phyloP scores from a whole-genome alignment of 2,329 filamentous ascomycete species.

The Colletotrichum liriopes region DNA sequence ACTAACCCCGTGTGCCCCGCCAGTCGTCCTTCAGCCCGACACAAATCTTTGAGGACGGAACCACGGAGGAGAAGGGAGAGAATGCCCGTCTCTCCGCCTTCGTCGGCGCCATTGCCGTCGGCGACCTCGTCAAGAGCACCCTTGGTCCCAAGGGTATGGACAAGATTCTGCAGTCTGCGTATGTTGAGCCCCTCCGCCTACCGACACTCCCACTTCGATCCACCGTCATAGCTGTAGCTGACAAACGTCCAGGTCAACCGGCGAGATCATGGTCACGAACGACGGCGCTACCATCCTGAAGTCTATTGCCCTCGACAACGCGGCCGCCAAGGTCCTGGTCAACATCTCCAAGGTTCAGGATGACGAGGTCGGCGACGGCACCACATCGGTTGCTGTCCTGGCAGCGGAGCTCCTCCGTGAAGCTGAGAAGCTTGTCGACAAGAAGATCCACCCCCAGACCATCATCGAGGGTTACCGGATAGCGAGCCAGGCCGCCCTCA shows the following conservation, averaged over 20 bases:
- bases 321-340: conserved; percentile 96
- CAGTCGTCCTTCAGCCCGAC: conserved; percentile 84
- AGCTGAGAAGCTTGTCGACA: conserved; percentile 96
- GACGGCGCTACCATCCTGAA: conserved; percentile 99
- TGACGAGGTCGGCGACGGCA: conserved; percentile 98
- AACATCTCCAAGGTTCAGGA: conserved; percentile 99
- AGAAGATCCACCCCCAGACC: conserved; percentile 99
- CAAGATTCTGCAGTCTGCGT: conserved; percentile 97
- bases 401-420: conserved; percentile 96
- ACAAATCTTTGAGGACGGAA: conserved; percentile 98
- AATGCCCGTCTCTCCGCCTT: conserved; percentile 99
- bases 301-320: conserved; percentile 98
- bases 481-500: conserved; percentile 90
- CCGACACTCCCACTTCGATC: conserved; percentile 22
- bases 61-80: conserved; percentile 97
- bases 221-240: conserved; percentile 41
- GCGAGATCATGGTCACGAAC: conserved; percentile 98
- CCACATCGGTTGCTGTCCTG: conserved; percentile 96
- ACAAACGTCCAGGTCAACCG: conserved; percentile 79
- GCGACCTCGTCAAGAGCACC: conserved; percentile 97
- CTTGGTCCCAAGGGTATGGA: conserved; percentile 99
- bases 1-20: conserved; percentile 32
- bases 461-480: conserved; percentile 99
- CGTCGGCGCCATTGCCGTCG: conserved; percentile 97
- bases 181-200: conserved; percentile 57